A percentile compares a stretch with the other conserved stretches of the same genome.
Conservation (phyloP, 2,329 filamentous ascomycete genomes). For the Ophiocordyceps camponoti-rufipedis region DNA sequence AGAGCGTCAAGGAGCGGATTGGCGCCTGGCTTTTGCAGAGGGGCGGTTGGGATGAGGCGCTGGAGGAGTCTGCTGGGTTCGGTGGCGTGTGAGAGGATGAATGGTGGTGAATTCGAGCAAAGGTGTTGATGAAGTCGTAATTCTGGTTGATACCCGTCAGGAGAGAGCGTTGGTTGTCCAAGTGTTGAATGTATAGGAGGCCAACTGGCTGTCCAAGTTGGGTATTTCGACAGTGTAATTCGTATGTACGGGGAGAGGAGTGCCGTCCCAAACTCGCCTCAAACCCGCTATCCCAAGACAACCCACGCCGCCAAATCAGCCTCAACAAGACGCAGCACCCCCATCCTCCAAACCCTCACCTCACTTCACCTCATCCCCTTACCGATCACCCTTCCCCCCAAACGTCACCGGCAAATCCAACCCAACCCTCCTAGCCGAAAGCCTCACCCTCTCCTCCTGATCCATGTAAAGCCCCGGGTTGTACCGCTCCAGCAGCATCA, state of each 20-base stretch:
- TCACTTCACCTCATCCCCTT: background rate
- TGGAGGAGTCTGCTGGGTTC: slow-evolving; percentile 36
- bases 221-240: too few species aligned
- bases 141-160: too few species aligned
- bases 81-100: slow-evolving; percentile 18
- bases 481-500: slow-evolving; percentile 70
- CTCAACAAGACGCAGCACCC: background rate
- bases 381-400: too few species aligned
- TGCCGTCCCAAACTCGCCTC: too few species aligned
- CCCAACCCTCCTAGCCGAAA: slow-evolving; percentile 75
- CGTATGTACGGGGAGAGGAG: too few species aligned
- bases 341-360: background rate
- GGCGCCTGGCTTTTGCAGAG: slow-evolving; percentile 53
- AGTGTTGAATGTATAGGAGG: too few species aligned
- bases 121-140: too few species aligned
- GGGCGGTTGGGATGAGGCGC: slow-evolving; percentile 76
- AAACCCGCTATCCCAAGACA: too few species aligned
- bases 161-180: too few species aligned
- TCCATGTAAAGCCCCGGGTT: slow-evolving; percentile 85
- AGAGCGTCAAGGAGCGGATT: slow-evolving; percentile 55
- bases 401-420: slow-evolving; percentile 67
- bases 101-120: too few species aligned
- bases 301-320: too few species aligned
- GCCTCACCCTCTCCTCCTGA: slow-evolving; percentile 63
- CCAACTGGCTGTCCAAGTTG: too few species aligned